Conservation (phyloP, 306 rosid genomes). For the Cajanus cajan region DNA sequence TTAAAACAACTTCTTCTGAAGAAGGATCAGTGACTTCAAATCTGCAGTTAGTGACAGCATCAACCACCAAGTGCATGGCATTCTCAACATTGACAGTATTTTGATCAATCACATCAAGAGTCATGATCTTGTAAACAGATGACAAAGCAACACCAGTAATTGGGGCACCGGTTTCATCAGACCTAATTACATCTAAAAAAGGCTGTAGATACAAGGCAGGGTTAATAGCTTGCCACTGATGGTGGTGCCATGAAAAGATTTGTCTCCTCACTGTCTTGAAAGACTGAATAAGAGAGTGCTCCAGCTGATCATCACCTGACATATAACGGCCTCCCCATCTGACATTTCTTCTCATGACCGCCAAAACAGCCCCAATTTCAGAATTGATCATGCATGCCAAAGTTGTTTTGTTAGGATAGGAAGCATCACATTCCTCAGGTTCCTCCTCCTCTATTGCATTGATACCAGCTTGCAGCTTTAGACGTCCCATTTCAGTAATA, state of each 20-base stretch:
- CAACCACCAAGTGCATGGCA: constrained; percentile 93
- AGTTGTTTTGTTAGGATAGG: constrained; percentile 64
- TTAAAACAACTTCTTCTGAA: constrained; percentile 89
- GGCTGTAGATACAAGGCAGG: constrained; percentile 88
- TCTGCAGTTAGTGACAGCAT: constrained; percentile 95
- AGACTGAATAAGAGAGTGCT: constrained; percentile 86
- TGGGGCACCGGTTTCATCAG: constrained; percentile 95
- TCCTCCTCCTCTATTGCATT: constrained; percentile 90
- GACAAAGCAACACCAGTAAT: constrained; percentile 94
- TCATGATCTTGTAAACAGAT: constrained; percentile 87
- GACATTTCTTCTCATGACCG: constrained; percentile 95
- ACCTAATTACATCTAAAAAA: constrained; percentile 93
- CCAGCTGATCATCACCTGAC: constrained; percentile 96
- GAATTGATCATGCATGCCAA: constrained; percentile 92
- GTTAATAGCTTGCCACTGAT: constrained; percentile 87
- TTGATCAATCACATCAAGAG: constrained; percentile 87
- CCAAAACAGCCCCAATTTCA: constrained; percentile 91
- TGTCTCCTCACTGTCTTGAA: constrained; percentile 81
- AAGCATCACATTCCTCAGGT: constrained; percentile 73
- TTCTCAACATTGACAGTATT: constrained; percentile 81
- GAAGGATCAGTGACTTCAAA: constrained; percentile 95
- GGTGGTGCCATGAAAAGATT: constrained; percentile 87
- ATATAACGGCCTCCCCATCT: constrained; percentile 93
- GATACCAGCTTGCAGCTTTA: constrained; percentile 73
- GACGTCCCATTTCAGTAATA: constrained; percentile 62